Evolutionary conservation across 202 grass and related monocot genomes (phyloP).

Genomic region (Setaria italica): DNA sequence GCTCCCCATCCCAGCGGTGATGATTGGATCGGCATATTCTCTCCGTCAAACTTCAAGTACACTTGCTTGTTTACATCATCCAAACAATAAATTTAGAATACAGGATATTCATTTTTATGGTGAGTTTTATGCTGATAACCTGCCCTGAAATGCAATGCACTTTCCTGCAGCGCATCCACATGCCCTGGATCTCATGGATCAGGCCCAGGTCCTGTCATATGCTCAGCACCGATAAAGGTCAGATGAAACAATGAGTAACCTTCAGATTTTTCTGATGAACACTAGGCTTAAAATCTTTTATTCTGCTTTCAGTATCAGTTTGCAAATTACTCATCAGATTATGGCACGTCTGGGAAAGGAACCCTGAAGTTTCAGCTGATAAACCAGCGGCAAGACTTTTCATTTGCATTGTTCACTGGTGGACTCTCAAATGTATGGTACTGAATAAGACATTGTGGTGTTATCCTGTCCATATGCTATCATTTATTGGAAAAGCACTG

Average conservation of each 20-base stretch:
- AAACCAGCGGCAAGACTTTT: conserved; percentile 87
- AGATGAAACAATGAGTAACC: neutral
- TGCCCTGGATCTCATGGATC: conserved; percentile 56
- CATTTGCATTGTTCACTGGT: conserved; percentile 77
- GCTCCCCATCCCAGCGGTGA: conserved; percentile 43
- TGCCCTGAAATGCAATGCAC: neutral
- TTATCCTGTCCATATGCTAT: neutral
- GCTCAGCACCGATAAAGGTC: conserved; percentile 93
- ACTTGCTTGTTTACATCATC: neutral
- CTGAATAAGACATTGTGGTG: neutral
- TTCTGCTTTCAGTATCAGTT: conserved; percentile 71
- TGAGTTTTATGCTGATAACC: neutral
- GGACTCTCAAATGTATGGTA: conserved; percentile 71
- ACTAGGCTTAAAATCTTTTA: neutral
- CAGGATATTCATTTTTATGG: neutral
- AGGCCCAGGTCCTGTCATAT: conserved; percentile 64
- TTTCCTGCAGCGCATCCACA: conserved; percentile 55
- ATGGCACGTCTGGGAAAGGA: conserved; percentile 54
- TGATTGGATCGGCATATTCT: conserved; percentile 91
- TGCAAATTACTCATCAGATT: conserved; percentile 69
- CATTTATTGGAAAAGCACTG: neutral
- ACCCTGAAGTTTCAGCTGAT: conserved; percentile 73
- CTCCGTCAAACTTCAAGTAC: conserved; percentile 88
- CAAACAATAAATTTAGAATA: neutral
- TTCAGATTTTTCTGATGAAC: neutral